These are phyloP conservation scores for Rhizopogon vinicolor DNA, from an alignment of 768 basidiomycete genomes.

Conservation along the genomic window DNA sequence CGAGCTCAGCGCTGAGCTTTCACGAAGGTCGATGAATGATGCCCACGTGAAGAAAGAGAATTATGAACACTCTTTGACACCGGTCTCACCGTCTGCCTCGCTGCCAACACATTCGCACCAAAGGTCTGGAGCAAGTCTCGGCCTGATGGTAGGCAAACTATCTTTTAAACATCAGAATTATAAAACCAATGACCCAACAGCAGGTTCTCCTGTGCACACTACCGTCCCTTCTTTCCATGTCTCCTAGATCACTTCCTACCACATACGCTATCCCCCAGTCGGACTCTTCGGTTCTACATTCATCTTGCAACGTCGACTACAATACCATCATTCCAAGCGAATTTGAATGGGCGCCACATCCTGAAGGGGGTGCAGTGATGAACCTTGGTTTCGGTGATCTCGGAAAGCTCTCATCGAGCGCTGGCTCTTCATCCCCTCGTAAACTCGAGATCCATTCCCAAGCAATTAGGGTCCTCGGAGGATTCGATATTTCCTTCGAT, in stretches of 20 bases:
- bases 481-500: slow-evolving; percentile 72
- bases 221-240: slow-evolving; percentile 67
- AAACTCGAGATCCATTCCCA: slow-evolving; percentile 52
- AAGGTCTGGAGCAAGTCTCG: slow-evolving; percentile 61
- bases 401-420: slow-evolving; percentile 26
- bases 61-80: slow-evolving; percentile 45
- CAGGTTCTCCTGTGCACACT: slow-evolving; percentile 77
- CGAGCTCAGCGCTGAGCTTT: slow-evolving; percentile 59
- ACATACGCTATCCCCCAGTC: slow-evolving; percentile 53
- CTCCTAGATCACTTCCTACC: slow-evolving; percentile 52
- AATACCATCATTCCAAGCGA: slow-evolving; percentile 45
- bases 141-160: slow-evolving; percentile 57
- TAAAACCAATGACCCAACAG: slow-evolving; percentile 18
- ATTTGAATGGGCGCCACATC: slow-evolving; percentile 49
- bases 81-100: slow-evolving; percentile 36
- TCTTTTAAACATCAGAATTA: slow-evolving; percentile 5
- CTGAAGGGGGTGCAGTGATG: slow-evolving; percentile 34
- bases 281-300: slow-evolving; percentile 27
- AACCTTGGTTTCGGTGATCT: slow-evolving; percentile 42
- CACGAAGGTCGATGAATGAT: slow-evolving; percentile 31
- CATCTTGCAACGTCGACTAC: slow-evolving; percentile 38
- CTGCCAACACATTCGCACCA: slow-evolving; percentile 36
- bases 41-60: slow-evolving; percentile 54
- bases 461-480: slow-evolving; percentile 43
- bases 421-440: slow-evolving; percentile 30